These are phyloP conservation scores for Crithidia expoeki DNA, from an alignment of 208 protist species.

Conservation along the genomic window DNA sequence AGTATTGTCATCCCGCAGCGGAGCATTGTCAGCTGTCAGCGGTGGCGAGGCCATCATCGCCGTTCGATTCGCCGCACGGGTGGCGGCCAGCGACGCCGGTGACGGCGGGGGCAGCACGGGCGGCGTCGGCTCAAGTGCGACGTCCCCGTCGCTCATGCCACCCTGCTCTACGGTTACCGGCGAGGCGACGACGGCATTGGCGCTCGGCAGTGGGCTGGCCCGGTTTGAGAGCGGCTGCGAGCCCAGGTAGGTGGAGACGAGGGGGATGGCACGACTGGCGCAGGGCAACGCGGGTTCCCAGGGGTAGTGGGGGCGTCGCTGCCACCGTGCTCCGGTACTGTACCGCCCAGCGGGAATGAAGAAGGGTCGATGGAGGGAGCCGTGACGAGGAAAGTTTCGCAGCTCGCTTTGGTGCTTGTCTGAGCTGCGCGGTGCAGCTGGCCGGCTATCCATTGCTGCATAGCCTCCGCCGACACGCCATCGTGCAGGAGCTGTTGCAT, in stretches of 20 bases:
- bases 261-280: slow-evolving; percentile 21
- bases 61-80: background rate
- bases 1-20: background rate
- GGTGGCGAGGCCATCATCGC: background rate
- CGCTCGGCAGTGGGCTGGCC: background rate
- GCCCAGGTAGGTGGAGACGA: background rate
- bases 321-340: background rate
- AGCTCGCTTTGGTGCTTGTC: background rate
- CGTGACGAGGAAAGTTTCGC: background rate
- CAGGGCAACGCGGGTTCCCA: slow-evolving; percentile 11
- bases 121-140: background rate
- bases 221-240: background rate
- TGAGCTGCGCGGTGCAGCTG: slow-evolving; percentile 15
- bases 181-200: background rate
- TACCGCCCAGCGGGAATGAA: background rate
- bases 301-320: background rate
- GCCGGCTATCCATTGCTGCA: slow-evolving; percentile 32
- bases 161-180: background rate
- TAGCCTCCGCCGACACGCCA: slow-evolving; percentile 5
- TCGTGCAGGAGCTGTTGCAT: slow-evolving; percentile 29
- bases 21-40: background rate
- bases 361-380: background rate
- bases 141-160: slow-evolving; percentile 1
- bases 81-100: background rate
- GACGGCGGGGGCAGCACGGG: slow-evolving; percentile 2